Percentiles rank a stretch among this genome's conserved stretches.
Evolutionary conservation across 139 green algal species (phyloP).

Genomic region (Desmodesmus armatus): DNA sequence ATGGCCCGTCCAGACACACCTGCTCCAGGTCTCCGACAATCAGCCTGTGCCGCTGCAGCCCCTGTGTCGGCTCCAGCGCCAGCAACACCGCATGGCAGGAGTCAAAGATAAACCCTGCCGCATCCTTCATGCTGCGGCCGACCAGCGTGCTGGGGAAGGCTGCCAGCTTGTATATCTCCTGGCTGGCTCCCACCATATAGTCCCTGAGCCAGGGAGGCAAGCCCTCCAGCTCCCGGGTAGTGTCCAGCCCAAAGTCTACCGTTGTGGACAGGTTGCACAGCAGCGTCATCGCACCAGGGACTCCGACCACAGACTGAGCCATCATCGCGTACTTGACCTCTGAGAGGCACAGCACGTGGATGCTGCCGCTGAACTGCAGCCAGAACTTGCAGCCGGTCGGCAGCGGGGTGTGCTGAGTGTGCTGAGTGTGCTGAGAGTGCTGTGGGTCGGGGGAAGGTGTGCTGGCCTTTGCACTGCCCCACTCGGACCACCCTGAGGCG

Average conservation of each 20-base stretch:
- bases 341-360: constrained; percentile 32
- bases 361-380: not conserved
- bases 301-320: constrained; percentile 5
- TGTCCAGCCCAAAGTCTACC: not conserved
- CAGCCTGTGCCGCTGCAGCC: not conserved
- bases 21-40: not conserved
- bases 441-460: too few species aligned
- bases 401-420: too few species aligned
- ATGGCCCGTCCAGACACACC: not conserved
- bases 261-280: constrained; percentile 30
- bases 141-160: constrained; percentile 4
- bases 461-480: too few species aligned
- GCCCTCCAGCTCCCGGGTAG: not conserved
- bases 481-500: too few species aligned
- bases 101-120: constrained; percentile 42
- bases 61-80: constrained; percentile 4
- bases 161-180: constrained; percentile 36
- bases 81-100: constrained; percentile 23
- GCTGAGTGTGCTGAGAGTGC: not conserved
- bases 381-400: constrained; percentile 1
- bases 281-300: constrained; percentile 34
- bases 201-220: not conserved
- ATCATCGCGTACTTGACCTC: constrained; percentile 33
- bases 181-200: constrained; percentile 29
- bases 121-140: not conserved